Conservation (phyloP, 352 stramenopile genomes). For the Globisporangium paddicum region DNA sequence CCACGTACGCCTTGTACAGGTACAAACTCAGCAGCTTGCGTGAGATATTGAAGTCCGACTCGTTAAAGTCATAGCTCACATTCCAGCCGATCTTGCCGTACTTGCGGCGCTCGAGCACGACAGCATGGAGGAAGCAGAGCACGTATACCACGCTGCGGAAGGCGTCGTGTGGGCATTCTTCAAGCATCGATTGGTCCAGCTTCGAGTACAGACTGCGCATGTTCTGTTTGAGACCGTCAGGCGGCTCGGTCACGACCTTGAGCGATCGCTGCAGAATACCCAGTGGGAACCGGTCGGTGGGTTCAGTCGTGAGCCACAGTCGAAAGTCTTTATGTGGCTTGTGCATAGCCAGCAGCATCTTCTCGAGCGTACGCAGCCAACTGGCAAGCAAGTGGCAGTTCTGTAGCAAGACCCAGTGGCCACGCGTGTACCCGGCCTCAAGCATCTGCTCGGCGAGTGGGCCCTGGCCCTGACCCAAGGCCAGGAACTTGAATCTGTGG, state of each 20-base stretch:
- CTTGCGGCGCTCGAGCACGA: slow-evolving; percentile 94
- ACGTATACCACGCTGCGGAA: slow-evolving; percentile 94
- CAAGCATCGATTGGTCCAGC: slow-evolving; percentile 86
- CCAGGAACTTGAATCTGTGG: slow-evolving; percentile 92
- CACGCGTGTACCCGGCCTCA: slow-evolving; percentile 80
- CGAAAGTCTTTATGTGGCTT: slow-evolving; percentile 94
- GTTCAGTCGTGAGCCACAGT: slow-evolving; percentile 94
- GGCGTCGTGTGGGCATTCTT: slow-evolving; percentile 91
- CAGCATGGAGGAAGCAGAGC: slow-evolving; percentile 94
- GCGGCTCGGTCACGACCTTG: slow-evolving; percentile 95
- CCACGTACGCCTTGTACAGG: slow-evolving; percentile 91
- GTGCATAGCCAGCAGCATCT: slow-evolving; percentile 88
- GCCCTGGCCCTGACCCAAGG: slow-evolving; percentile 92
- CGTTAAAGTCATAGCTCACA: slow-evolving; percentile 97
- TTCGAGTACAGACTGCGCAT: slow-evolving; percentile 93
- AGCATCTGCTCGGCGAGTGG: slow-evolving; percentile 93
- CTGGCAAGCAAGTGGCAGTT: slow-evolving; percentile 95
- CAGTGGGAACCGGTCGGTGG: slow-evolving; percentile 93
- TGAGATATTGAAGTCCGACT: slow-evolving; percentile 95
- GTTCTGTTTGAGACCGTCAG: slow-evolving; percentile 95
- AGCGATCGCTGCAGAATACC: slow-evolving; percentile 93
- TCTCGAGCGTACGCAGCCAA: slow-evolving; percentile 92
- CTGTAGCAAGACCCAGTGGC: slow-evolving; percentile 92
- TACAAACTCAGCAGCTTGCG: slow-evolving; percentile 90
- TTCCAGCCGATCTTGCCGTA: slow-evolving; percentile 98